A percentile compares a stretch with the other conserved stretches of the same genome.
Evolutionary conservation across 2,329 filamentous ascomycete genomes (phyloP).

Genomic region (Colletotrichum sp.): DNA sequence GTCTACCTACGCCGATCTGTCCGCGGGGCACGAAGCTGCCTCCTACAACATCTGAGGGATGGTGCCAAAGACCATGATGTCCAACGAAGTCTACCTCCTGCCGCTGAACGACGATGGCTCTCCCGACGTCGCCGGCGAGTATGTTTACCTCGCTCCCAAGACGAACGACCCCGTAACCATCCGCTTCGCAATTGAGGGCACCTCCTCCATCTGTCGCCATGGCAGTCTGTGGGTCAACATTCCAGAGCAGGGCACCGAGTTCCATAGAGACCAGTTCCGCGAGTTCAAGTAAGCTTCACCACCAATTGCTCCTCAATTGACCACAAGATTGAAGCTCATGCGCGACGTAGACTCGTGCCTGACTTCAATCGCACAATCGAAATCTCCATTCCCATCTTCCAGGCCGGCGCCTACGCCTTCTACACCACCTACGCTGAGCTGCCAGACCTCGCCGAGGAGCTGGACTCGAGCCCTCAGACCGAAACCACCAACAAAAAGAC

Average conservation of each 20-base stretch:
- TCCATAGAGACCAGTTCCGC: constrained; percentile 79
- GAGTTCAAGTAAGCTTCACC: constrained; percentile 78
- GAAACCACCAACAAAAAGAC: constrained; percentile 69
- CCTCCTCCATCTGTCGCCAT: constrained; percentile 92
- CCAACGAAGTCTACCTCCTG: constrained; percentile 81
- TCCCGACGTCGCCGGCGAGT: constrained; percentile 85
- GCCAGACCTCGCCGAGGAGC: constrained; percentile 72
- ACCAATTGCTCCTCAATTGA: neutral
- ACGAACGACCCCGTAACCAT: constrained; percentile 78
- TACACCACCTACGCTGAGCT: constrained; percentile 92
- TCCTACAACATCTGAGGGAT: constrained; percentile 42
- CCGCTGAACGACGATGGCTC: constrained; percentile 92
- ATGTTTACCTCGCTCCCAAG: constrained; percentile 85
- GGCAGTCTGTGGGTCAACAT: constrained; percentile 98
- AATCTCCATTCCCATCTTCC: constrained; percentile 85
- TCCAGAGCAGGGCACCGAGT: constrained; percentile 75
- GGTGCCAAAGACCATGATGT: constrained; percentile 66
- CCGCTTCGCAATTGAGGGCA: constrained; percentile 91
- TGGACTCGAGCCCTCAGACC: constrained; percentile 49
- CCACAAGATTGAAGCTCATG: neutral
- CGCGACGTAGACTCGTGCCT: constrained; percentile 71
- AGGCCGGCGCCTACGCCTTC: constrained; percentile 89
- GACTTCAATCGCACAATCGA: constrained; percentile 93
- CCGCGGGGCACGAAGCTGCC: constrained; percentile 23
- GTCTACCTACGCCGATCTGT: constrained; percentile 10